Conservation (phyloP, 2,329 filamentous ascomycete genomes). For the Botrytis sinoallii region DNA sequence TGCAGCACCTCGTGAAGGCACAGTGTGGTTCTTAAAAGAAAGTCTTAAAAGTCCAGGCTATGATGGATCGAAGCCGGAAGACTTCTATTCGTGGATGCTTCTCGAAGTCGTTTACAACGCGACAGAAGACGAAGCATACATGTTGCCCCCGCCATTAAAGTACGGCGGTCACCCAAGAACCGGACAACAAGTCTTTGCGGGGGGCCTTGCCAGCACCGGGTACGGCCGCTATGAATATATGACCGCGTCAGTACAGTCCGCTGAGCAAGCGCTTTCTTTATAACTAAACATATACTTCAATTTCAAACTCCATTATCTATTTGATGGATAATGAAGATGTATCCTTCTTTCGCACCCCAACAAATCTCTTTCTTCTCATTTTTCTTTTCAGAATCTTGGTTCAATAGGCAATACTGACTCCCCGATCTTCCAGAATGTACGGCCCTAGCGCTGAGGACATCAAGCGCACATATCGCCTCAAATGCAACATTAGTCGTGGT, state of each 20-base stretch:
- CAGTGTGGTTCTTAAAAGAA: constrained; percentile 5
- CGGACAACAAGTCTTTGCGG: neutral
- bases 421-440: neutral
- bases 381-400: no score
- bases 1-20: constrained; percentile 1
- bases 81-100: constrained; percentile 7
- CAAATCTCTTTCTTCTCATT: no score
- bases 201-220: neutral
- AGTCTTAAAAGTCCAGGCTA: constrained; percentile 8
- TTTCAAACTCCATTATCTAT: no score
- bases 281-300: no score
- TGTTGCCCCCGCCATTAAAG: neutral
- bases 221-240: constrained; percentile 4
- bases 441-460: constrained; percentile 4
- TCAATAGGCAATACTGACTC: no score
- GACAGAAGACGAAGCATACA: neutral
- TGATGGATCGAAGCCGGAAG: neutral
- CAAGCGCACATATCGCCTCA: constrained; percentile 11
- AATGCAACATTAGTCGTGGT: neutral
- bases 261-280: no score
- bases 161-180: constrained; percentile 3
- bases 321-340: no score
- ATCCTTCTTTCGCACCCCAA: no score
- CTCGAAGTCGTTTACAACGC: constrained; percentile 5
- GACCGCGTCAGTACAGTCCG: neutral